Base-by-base conservation (phyloP, 2,329 filamentous ascomycete species). In the Emergomyces africanus region DNA sequence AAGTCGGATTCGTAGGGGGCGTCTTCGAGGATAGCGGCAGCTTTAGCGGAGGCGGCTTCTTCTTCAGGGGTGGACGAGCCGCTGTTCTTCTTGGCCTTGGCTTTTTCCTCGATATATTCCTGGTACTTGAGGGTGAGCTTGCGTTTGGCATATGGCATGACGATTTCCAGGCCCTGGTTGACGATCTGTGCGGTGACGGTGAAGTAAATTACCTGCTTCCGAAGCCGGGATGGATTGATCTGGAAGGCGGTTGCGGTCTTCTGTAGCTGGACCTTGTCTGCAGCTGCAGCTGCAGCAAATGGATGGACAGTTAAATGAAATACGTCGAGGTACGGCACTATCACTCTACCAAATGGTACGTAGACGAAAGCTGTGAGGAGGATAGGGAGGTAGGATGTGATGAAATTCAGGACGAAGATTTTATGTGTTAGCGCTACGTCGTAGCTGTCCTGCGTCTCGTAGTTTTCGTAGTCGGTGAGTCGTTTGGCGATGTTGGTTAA, bases 351-450 rank as follows among this genome's bases (percentile, higher is more conserved):
- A 66, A 97, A 97, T 0, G 92, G 92, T 23, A 96, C 89, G 67
- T 96, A 97, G 63, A 96, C 84, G 66, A 96, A 97, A 0, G 91
- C 89, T 0, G 91, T 96, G 20, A 97, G 81, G 69, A 95, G 86
- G n/a, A 95, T 86, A 0, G 90, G 88, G 57, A 95, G 84, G 71
- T 96, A 97, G 0, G 91, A 95, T 5, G 90, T 95, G 74, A 97
- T 92, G 74, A 96, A 96, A 77, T 96, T 95, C 68, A 97, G 83
- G 15, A 97, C 85, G 68, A 99, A 97, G 39, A 95, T 87, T 77
- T 99, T 99, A 60, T 89, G 85, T 0, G 94, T 89, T 69, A 96
- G 82, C 1, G 91, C 88, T 23, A 88, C 83, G 61, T 95, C 84
- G 67, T 96, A 88, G 15, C 85, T 86, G 64, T 91, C 89, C 60